Conservation (phyloP, 805 yeast species). For the Candida stauntonica region DNA sequence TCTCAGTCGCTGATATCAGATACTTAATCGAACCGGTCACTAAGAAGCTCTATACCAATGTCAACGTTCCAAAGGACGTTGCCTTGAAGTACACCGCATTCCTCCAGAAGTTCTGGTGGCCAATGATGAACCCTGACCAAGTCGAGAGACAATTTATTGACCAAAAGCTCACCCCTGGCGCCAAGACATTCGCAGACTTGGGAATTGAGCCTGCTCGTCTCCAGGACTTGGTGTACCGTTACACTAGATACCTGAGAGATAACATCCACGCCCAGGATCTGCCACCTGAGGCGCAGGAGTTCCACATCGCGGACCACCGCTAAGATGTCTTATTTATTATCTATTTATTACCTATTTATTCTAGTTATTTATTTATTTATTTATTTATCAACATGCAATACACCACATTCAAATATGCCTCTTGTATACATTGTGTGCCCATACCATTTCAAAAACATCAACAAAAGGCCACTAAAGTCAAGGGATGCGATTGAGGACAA, state of each 20-base stretch:
- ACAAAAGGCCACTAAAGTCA: too few relatives aligned
- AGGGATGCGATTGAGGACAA: too few relatives aligned
- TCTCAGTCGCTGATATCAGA: slow-evolving; percentile 58
- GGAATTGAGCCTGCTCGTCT: slow-evolving; percentile 59
- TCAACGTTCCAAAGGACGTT: slow-evolving; percentile 36
- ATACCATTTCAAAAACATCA: too few relatives aligned
- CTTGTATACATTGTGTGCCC: too few relatives aligned
- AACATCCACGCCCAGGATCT: slow-evolving; percentile 35
- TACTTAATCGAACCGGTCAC: slow-evolving; percentile 65
- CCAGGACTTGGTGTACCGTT: slow-evolving; percentile 44
- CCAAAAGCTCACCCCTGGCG: slow-evolving; percentile 57
- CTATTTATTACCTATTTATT: slow-evolving; percentile 19
- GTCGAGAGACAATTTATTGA: slow-evolving; percentile 67
- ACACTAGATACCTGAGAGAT: slow-evolving; percentile 35
- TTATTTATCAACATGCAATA: slow-evolving; percentile 3
- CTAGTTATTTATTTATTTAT: slow-evolving; percentile 8
- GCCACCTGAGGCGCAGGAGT: slow-evolving; percentile 36
- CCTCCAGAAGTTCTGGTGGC: slow-evolving; percentile 40
- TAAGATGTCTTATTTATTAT: not conserved
- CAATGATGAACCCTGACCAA: slow-evolving; percentile 60
- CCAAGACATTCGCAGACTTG: slow-evolving; percentile 63
- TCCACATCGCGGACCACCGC: slow-evolving; percentile 11
- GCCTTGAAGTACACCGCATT: slow-evolving; percentile 33
- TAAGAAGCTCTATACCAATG: slow-evolving; percentile 33
- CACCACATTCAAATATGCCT: too few relatives aligned